Evolutionary conservation across 495 filamentous ascomycete genomes (phyloP).

Genomic region (Venustampulla echinocandica): DNA sequence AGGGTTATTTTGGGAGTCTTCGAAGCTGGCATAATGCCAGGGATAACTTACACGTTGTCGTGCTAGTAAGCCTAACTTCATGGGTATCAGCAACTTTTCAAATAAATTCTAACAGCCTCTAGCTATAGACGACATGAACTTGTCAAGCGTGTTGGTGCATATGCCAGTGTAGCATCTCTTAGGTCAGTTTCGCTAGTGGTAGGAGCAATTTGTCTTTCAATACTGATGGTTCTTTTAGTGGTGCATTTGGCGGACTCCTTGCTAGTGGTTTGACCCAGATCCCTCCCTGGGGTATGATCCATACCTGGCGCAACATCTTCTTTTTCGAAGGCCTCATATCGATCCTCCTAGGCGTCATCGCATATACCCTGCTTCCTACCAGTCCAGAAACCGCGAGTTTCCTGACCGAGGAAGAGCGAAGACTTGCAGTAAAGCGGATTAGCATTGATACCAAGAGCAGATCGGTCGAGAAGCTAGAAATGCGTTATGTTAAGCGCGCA

Average conservation of each 20-base stretch:
- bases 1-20: constrained; percentile 53
- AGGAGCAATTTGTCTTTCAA: too few species aligned
- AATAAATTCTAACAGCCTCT: too few species aligned
- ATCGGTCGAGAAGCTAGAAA: constrained; percentile 51
- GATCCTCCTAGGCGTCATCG: constrained; percentile 41
- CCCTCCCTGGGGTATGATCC: constrained; percentile 37
- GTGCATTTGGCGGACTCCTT: constrained; percentile 66
- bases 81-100: too few species aligned
- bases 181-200: too few species aligned
- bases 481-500: constrained; percentile 50
- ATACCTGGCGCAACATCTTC: constrained; percentile 60
- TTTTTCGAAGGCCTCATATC: constrained; percentile 58
- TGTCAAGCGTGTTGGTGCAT: too few species aligned
- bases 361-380: constrained; percentile 51
- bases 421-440: constrained; percentile 40
- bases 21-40: constrained; percentile 65
- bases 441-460: too few species aligned
- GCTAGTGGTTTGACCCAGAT: constrained; percentile 53
- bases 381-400: constrained; percentile 50
- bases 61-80: too few species aligned
- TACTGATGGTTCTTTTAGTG: too few species aligned
- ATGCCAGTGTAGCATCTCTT: too few species aligned
- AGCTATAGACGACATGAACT: too few species aligned
- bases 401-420: constrained; percentile 47
- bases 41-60: constrained; percentile 63